Evolutionary conservation across 306 rosid species (phyloP).

Genomic region (Acacia melanoxylon): DNA sequence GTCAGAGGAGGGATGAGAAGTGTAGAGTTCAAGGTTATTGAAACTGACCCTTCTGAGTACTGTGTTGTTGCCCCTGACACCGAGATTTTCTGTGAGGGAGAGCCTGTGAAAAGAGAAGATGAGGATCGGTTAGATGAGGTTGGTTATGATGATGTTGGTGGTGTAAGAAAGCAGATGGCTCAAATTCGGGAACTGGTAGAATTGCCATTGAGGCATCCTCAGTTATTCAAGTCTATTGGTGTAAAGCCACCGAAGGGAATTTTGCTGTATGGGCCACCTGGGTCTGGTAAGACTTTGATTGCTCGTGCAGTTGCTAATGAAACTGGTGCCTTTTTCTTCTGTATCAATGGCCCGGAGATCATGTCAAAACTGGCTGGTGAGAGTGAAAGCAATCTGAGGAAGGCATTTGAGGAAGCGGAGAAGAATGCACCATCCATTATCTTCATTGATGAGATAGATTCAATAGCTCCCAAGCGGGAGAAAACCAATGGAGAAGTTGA

Average conservation of each 20-base stretch:
- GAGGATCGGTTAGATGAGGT: conserved; percentile 94
- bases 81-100: conserved; percentile 96
- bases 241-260: conserved; percentile 99
- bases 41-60: conserved; percentile 89
- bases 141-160: conserved; percentile 98
- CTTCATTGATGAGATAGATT: conserved; percentile 93
- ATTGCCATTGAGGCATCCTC: conserved; percentile 94
- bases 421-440: conserved; percentile 99
- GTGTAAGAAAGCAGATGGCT: conserved; percentile 97
- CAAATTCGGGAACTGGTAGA: conserved; percentile 93
- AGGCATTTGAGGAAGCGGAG: conserved; percentile 99
- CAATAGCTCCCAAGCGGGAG: conserved; percentile 96
- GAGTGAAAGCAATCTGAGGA: conserved; percentile 95
- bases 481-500: conserved; percentile 99
- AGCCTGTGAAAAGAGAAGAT: conserved; percentile 89
- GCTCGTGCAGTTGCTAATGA: conserved; percentile 98
- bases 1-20: conserved; percentile 99
- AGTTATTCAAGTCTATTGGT: conserved; percentile 88
- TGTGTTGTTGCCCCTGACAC: conserved; percentile 99
- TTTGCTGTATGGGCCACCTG: conserved; percentile 88
- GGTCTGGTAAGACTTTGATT: conserved; percentile 90
- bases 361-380: conserved; percentile 97
- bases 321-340: conserved; percentile 98
- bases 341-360: conserved; percentile 95
- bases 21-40: conserved; percentile 97